A percentile compares a stretch with the other conserved stretches of the same genome.
Conservation (phyloP, 2,329 filamentous ascomycete genomes). For the Penicillium sp. region DNA sequence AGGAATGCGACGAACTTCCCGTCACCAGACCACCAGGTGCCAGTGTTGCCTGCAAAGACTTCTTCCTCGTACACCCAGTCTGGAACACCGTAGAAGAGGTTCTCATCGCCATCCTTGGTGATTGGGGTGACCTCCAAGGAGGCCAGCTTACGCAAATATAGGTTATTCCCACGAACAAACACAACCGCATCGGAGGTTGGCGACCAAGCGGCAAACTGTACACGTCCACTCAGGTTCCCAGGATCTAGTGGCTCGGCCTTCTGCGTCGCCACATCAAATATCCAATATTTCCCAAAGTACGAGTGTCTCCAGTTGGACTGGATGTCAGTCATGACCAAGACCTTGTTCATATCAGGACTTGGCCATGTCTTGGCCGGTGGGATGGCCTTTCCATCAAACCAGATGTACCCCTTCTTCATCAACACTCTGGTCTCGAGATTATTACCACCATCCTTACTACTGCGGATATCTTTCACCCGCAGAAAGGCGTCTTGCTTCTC, state of each 20-base stretch:
- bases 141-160: conserved; percentile 71
- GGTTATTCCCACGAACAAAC: conserved; percentile 88
- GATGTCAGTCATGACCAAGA: conserved; percentile 72
- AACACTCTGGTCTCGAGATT: conserved; percentile 62
- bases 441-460: conserved; percentile 47
- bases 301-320: conserved; percentile 88
- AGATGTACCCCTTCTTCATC: conserved; percentile 68
- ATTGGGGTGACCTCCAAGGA: conserved; percentile 65
- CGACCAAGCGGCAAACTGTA: conserved; percentile 88
- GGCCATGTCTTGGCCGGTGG: conserved; percentile 65
- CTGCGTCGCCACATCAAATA: conserved; percentile 84
- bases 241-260: conserved; percentile 74
- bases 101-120: conserved; percentile 79
- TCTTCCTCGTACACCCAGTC: conserved; percentile 97
- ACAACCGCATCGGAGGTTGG: conserved; percentile 81
- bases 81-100: conserved; percentile 92
- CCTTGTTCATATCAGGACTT: conserved; percentile 79
- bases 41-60: conserved; percentile 74
- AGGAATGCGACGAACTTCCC: conserved; percentile 88
- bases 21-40: conserved; percentile 93
- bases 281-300: conserved; percentile 80
- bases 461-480: conserved; percentile 80
- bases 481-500: conserved; percentile 67
- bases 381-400: conserved; percentile 56
- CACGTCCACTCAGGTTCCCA: conserved; percentile 58